A percentile compares a stretch with the other conserved stretches of the same genome.
Evolutionary conservation across 495 filamentous ascomycete genomes (phyloP).

Genomic region (Neurospora africana): DNA sequence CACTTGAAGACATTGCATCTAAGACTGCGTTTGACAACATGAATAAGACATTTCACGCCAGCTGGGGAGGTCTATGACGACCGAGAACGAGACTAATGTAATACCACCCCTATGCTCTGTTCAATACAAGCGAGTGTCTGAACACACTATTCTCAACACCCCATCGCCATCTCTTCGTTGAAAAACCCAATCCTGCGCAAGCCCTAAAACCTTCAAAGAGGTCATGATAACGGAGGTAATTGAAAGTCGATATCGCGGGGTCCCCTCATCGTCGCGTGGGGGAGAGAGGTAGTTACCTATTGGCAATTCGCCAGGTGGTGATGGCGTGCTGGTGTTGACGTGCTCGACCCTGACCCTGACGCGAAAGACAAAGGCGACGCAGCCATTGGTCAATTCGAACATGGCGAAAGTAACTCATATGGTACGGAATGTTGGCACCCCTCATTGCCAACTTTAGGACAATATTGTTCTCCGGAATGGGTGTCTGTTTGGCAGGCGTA

Average conservation of each 20-base stretch:
- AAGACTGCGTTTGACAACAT: neutral
- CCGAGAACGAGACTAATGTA: neutral
- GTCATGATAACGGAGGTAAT: neutral
- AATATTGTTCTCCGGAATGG: too few species aligned
- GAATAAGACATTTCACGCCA: too few species aligned
- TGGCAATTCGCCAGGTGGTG: neutral
- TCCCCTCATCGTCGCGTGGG: neutral
- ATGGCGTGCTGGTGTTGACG: slow-evolving; percentile 18
- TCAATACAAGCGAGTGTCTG: neutral
- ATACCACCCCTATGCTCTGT: neutral
- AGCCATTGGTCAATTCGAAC: slow-evolving; percentile 3
- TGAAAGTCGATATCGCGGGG: neutral
- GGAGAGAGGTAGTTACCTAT: neutral
- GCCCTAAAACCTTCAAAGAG: neutral
- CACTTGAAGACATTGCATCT: neutral
- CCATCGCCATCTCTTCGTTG: neutral
- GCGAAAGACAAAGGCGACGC: neutral
- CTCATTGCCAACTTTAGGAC: neutral
- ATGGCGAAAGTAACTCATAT: neutral
- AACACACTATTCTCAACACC: neutral
- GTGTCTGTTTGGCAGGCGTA: neutral
- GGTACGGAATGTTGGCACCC: neutral
- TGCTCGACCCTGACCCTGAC: slow-evolving; percentile 12
- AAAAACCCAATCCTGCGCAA: neutral
- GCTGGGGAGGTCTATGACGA: neutral